Base-by-base conservation (phyloP, 2,329 filamentous ascomycete species). In the Aspergillus fischeri region DNA sequence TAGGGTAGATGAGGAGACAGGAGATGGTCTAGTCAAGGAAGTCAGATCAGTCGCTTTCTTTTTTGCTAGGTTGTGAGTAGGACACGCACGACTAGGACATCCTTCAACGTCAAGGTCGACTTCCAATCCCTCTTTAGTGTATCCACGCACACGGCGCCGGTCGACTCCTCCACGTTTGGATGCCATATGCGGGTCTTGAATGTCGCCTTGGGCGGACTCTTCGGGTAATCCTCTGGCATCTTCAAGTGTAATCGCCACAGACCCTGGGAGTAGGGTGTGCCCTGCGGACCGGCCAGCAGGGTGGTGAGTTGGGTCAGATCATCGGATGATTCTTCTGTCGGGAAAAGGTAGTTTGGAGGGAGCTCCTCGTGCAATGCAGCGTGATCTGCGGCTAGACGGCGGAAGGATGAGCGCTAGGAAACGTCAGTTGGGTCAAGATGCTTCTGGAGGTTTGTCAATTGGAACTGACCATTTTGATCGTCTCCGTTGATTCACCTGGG, bases 111-210 rank as follows among this genome's bases (percentile, higher is more conserved):
- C 60, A 87, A 70, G 28, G 75, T 80, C 14, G 77, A 73, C 56
- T 82, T 79, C 85, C 85, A 87, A 63, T 86, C 85, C 49, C 83
- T 76, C 73, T 87, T 87, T 48, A 87, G 66, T 2, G 85, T 87
- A 72, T 87, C 85, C 3, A 87, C 82, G 59, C 85, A 87, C 3
- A 87, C 83, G 0, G 80, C 81, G 4, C 85, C 85, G 0, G 81
- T 83, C n/a, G 77, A 74, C 53, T 85, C 82, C 60, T 87, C 84
- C 51, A 87, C 81, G 64, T 87, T 87, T 0, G 85, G 85, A 63
- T 87, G 85, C 78, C 83, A 87, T 61, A 87, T 82, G 5, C 80
- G 77, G 2, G 84, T 87, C 54, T 78, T 79, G 66, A 87, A 87
- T 32, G 78, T 77, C 2, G 84, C 85, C 44, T 83, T 86, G 49